phyloP scores from a whole-genome alignment of 805 yeast genomes.

The Candida montana region DNA sequence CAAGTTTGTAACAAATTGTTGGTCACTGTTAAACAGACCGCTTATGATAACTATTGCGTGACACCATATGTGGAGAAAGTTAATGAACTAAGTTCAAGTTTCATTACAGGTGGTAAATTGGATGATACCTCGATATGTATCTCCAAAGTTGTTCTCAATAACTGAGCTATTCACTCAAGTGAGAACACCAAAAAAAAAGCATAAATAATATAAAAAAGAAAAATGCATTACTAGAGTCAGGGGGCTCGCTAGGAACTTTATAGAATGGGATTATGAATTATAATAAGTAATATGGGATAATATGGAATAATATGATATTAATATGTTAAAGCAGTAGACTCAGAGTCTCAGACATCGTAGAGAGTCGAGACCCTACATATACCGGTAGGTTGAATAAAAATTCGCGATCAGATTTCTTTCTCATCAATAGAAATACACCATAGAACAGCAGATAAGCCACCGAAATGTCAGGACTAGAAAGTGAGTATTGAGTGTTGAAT shows the following conservation, averaged over 20 bases:
- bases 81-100: conserved; percentile 30
- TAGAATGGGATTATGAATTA: background rate
- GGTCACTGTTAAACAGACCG: conserved; percentile 41
- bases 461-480: conserved; percentile 35
- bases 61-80: conserved; percentile 51
- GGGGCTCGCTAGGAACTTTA: background rate
- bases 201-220: too few relatives aligned
- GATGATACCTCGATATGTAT: conserved; percentile 51
- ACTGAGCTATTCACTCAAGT: background rate
- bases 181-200: background rate
- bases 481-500: too few relatives aligned
- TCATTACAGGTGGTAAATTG: conserved; percentile 46
- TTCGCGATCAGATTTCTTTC: background rate
- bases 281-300: background rate
- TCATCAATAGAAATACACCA: background rate
- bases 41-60: conserved; percentile 47
- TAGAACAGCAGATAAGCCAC: background rate
- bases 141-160: conserved; percentile 34
- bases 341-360: too few relatives aligned
- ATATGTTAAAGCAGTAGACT: too few relatives aligned
- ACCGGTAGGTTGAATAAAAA: background rate
- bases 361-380: background rate
- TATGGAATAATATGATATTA: too few relatives aligned
- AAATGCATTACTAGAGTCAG: background rate
- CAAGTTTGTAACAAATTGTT: conserved; percentile 37